Evolutionary conservation across 495 filamentous ascomycete species (phyloP), one percentile per base, ranked within the genome.

Genomic region (Lichina pygmaea): DNA sequence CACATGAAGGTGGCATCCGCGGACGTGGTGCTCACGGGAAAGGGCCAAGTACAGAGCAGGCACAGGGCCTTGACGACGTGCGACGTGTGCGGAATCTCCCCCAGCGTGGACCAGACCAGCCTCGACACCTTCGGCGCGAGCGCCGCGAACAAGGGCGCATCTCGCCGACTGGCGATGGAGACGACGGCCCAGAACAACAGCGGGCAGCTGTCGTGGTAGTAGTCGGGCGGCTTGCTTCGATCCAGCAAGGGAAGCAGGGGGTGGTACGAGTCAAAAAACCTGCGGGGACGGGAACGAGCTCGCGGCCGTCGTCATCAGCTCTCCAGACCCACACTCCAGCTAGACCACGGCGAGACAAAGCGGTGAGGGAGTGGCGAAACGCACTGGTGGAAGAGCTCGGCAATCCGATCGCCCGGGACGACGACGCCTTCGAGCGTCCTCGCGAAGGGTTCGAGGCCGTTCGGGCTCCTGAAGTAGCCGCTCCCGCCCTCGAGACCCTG

Each of bases 51-150:
- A 60, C 85, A 94, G 37, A 94, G 64, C 30, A 94, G 56, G 58
- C 79, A 86, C 37, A 94, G 67, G 7, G 84, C 85, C 60, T 92
- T 92, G 51, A 92, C 81, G n/a, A 86, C 76, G 55, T 78, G 78
- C 53, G 91, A 85, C 54, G 70, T 89, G 52, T 83, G 81, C 12
- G 83, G 82, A 6, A 85, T 74, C 44, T 83, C 79, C 36, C 77
- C 76, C 24, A 93, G 61, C 0, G 82, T 84, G 40, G 71, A 71
- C 84, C 84, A 93, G 6, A 92, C 66, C 41, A 89, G 60, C 46
- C 75, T 68, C 9, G 75, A 78, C 41, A 91, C 61, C 15, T 81
- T 83, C 0, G 66, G 70, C 11, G 80, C 67, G 5, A 94, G 64
- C 36, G 72, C 70, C 32, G 69, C 75, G 45, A 93, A 62, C 24